These are phyloP conservation scores for Aspergillus luchuensis DNA, from an alignment of 2,329 filamentous ascomycete genomes.

Conservation along the genomic window DNA sequence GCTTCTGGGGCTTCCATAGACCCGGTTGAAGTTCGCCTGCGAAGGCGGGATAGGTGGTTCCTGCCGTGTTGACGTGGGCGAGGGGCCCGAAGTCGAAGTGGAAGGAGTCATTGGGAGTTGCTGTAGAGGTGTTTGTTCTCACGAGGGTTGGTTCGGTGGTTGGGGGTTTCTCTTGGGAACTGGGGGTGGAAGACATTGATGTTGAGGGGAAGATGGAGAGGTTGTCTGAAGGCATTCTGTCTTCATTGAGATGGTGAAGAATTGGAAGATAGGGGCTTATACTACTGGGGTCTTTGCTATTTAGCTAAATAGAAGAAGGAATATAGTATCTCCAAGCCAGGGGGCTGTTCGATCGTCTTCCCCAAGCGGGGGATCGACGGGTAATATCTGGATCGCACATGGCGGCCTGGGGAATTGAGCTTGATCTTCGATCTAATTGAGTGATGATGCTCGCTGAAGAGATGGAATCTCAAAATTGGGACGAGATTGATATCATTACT, in stretches of 20 bases:
- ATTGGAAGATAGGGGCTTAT: background rate
- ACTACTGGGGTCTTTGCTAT: background rate
- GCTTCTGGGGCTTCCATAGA: constrained; percentile 59
- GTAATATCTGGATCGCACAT: background rate
- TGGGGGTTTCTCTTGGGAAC: background rate
- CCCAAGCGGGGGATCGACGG: background rate
- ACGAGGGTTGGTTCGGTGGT: background rate
- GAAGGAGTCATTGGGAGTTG: background rate
- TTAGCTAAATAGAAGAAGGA: background rate
- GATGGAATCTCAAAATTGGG: background rate
- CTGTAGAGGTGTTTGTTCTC: background rate
- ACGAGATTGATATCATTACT: background rate
- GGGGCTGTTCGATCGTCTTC: background rate
- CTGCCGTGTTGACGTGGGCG: constrained; percentile 44
- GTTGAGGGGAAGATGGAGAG: background rate
- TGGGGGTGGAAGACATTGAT: background rate
- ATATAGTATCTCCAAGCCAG: background rate
- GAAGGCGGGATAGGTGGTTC: constrained; percentile 56
- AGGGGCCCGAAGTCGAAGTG: constrained; percentile 41
- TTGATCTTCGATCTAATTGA: background rate
- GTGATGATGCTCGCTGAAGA: background rate
- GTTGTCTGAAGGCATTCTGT: background rate
- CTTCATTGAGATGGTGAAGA: background rate
- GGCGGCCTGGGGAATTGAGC: background rate
- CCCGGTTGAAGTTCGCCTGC: constrained; percentile 70